Conservation (phyloP, 805 yeast genomes). For the Lipomyces orientalis region DNA sequence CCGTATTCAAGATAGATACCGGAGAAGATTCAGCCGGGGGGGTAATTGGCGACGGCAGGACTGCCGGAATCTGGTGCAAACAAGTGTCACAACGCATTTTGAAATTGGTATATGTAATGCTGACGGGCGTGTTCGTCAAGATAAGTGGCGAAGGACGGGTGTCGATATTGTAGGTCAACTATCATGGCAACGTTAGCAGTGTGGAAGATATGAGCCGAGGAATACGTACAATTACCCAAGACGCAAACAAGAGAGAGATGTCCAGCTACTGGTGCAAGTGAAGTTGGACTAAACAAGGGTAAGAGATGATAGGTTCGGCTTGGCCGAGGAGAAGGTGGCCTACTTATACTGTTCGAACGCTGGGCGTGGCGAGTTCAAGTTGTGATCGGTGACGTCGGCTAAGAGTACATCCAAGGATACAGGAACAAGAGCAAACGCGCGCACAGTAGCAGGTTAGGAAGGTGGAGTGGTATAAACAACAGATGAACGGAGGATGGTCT, state of each 20-base stretch:
- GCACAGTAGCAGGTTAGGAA: not conserved
- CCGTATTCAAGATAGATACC: constrained; percentile 55
- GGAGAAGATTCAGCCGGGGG: constrained; percentile 61
- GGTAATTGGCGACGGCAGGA: constrained; percentile 30
- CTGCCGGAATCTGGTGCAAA: not conserved
- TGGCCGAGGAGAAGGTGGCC: not conserved
- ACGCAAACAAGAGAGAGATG: not conserved
- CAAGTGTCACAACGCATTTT: constrained; percentile 18
- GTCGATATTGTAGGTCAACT: not conserved
- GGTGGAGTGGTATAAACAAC: not conserved
- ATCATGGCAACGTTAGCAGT: not conserved
- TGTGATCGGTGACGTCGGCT: not conserved
- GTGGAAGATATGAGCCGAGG: not conserved
- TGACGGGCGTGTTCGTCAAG: no score
- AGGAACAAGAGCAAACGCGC: not conserved
- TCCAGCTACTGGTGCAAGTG: not conserved
- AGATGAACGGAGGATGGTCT: not conserved
- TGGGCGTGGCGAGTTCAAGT: not conserved
- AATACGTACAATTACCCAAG: not conserved
- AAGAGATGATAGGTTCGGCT: not conserved
- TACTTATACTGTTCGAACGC: not conserved
- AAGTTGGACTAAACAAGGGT: not conserved
- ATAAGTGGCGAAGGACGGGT: not conserved
- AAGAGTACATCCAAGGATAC: not conserved
- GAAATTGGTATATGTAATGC: not conserved